Evolutionary conservation across 225 moss, liverwort and hornwort species (phyloP), one percentile per base, ranked within the genome.

Genomic region (Climacium dendroides): DNA sequence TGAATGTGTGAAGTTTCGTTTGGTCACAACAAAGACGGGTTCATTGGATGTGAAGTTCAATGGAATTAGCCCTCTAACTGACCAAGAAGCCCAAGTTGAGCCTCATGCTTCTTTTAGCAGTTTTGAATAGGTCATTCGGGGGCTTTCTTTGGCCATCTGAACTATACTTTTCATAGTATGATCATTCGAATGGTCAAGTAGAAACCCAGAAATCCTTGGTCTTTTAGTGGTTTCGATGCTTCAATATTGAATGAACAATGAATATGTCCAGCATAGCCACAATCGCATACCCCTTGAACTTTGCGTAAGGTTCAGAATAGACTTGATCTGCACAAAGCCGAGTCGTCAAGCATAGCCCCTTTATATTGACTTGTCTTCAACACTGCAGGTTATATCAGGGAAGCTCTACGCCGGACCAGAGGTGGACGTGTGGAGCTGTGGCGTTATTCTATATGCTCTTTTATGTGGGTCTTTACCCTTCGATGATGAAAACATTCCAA

Each of bases 391-490:
- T 53, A 93, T 94, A 73, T 93, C 93, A 47, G 93, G 94, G 81
- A 93, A 94, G 84, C 90, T 93, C 23, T 94, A 94, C 61, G 91
- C 93, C 47, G 94, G 94, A 48, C 94, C 93, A 23, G 94, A 94
- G 82, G 94, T 94, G 89, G 94, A 94, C 65, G 94, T 94, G n/a
- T 94, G 94, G 94, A 94, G 94, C 69, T 94, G 94, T 80, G 94
- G 94, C 76, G 94, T 94, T 73, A 94, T 94, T 87, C 62, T 94
- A 32, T 94, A 94, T 87, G 93, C 93, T 74, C 89, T 94, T 13
- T 90, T 94, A 76, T 94, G 94, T 89, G 93, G 93, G 77, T 91
- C 93, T 71, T 88, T 94, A 83, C 94, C 94, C 55, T 94, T 94
- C 64, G 93, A 93, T 84, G 93, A 93, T 85, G 94, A 94, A 81